A percentile compares a stretch with the other conserved stretches of the same genome.
phyloP scores from a whole-genome alignment of 345 rosid species.

The Camelina laxa region DNA sequence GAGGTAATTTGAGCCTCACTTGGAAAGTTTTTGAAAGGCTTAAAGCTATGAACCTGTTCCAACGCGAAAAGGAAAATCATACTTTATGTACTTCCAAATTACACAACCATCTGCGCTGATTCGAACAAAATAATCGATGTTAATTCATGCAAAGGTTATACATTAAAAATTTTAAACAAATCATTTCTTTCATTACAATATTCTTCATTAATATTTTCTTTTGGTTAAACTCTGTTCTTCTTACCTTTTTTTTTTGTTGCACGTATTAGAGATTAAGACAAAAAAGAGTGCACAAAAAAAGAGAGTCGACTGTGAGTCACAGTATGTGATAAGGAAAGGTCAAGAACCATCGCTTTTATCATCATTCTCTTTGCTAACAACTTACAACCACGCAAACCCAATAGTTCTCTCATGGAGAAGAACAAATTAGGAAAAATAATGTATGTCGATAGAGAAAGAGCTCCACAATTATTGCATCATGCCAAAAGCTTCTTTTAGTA shows the following conservation, averaged over 20 bases:
- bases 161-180: neutral
- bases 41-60: neutral
- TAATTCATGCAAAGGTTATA: slow-evolving; percentile 2
- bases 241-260: neutral
- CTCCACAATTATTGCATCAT: slow-evolving; percentile 36
- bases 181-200: neutral
- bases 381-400: slow-evolving; percentile 40
- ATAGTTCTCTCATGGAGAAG: slow-evolving; percentile 32
- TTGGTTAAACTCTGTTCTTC: neutral
- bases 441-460: slow-evolving; percentile 30
- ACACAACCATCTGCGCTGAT: neutral
- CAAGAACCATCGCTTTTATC: slow-evolving; percentile 39
- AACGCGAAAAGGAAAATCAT: neutral
- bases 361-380: slow-evolving; percentile 41
- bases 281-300: slow-evolving; percentile 16
- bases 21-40: neutral
- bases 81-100: neutral
- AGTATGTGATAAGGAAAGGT: slow-evolving; percentile 35
- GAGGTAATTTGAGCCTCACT: neutral
- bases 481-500: slow-evolving; percentile 41
- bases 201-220: neutral
- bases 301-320: slow-evolving; percentile 20
- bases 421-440: slow-evolving; percentile 31
- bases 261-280: slow-evolving; percentile 1
- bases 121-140: neutral